Evolutionary conservation across 2,329 filamentous ascomycete genomes (phyloP).

Genomic region (Fusarium papillatum): DNA sequence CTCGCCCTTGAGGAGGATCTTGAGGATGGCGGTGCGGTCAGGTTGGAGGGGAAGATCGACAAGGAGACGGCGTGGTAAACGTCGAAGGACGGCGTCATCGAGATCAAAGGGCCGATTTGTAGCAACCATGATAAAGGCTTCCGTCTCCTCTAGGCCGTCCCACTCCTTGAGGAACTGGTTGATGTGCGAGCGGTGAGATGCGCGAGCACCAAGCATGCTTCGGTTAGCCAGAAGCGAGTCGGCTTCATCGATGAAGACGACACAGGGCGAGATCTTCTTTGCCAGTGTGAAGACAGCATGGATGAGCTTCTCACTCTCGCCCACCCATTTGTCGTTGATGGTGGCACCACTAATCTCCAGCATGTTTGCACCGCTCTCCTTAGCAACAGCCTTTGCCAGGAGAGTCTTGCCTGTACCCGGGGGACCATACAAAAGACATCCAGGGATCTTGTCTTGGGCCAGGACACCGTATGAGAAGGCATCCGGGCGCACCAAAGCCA

Average conservation of each 20-base stretch:
- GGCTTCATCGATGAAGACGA: constrained; percentile 98
- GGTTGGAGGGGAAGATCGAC: constrained; percentile 78
- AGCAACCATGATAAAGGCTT: constrained; percentile 97
- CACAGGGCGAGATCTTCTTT: constrained; percentile 90
- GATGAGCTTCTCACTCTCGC: constrained; percentile 96
- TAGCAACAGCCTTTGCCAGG: constrained; percentile 77
- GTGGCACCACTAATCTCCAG: constrained; percentile 93
- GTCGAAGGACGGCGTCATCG: constrained; percentile 87
- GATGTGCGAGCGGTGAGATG: constrained; percentile 88
- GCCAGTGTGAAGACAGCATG: constrained; percentile 92
- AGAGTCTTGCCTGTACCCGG: constrained; percentile 85
- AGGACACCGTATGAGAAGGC: constrained; percentile 98
- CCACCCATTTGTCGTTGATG: constrained; percentile 97
- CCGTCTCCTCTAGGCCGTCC: constrained; percentile 88
- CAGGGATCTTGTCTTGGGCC: constrained; percentile 90
- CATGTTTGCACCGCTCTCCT: constrained; percentile 77
- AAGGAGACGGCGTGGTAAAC: constrained; percentile 79
- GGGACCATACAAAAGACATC: constrained; percentile 89
- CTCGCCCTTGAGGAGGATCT: constrained; percentile 80
- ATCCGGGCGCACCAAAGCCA: constrained; percentile 89
- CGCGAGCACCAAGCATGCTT: constrained; percentile 73
- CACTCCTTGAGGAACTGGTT: constrained; percentile 98
- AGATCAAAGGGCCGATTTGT: constrained; percentile 97
- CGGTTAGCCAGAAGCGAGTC: constrained; percentile 91
- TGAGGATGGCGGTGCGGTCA: constrained; percentile 77